Conservation (phyloP, 371 early-diverging fungal genomes). For the Zopfochytrium polystomum region DNA sequence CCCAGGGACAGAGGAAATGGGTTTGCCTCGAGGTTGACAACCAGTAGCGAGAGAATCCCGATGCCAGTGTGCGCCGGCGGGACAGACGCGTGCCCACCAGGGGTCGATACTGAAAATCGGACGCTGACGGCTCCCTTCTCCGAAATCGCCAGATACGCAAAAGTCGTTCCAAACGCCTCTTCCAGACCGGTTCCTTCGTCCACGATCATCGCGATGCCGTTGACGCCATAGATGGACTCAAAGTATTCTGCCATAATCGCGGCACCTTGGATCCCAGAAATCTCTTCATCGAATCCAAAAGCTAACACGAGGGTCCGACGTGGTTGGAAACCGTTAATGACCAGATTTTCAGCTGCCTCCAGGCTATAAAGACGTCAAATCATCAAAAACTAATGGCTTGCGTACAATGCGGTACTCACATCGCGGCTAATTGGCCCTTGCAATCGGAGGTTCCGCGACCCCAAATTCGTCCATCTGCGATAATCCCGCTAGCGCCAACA, state of each 20-base stretch:
- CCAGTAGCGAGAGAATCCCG: constrained; percentile 21
- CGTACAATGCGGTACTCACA: constrained; percentile 8
- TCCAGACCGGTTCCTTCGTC: constrained; percentile 36
- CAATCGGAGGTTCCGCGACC: constrained; percentile 42
- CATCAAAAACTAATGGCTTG: not conserved
- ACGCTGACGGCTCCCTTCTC: constrained; percentile 43
- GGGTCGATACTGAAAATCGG: constrained; percentile 17
- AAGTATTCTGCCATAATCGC: constrained; percentile 13
- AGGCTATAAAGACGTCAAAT: not conserved
- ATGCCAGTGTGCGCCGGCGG: constrained; percentile 41
- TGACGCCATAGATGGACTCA: constrained; percentile 1
- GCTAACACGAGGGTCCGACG: constrained; percentile 33
- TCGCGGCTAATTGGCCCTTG: constrained; percentile 24
- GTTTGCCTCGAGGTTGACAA: constrained; percentile 26
- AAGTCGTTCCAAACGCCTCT: constrained; percentile 4
- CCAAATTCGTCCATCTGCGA: constrained; percentile 36
- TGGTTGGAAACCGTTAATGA: constrained; percentile 25
- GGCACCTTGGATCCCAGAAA: constrained; percentile 28
- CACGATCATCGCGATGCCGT: constrained; percentile 29
- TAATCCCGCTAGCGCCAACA: no score
- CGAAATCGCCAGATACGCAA: constrained; percentile 26
- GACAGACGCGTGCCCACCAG: constrained; percentile 42
- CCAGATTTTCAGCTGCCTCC: constrained; percentile 31
- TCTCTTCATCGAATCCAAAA: constrained; percentile 47
- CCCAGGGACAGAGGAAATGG: not conserved